A percentile compares a stretch with the other conserved stretches of the same genome.
Evolutionary conservation across 768 basidiomycete genomes (phyloP).

Genomic region (Kwoniella europaea): DNA sequence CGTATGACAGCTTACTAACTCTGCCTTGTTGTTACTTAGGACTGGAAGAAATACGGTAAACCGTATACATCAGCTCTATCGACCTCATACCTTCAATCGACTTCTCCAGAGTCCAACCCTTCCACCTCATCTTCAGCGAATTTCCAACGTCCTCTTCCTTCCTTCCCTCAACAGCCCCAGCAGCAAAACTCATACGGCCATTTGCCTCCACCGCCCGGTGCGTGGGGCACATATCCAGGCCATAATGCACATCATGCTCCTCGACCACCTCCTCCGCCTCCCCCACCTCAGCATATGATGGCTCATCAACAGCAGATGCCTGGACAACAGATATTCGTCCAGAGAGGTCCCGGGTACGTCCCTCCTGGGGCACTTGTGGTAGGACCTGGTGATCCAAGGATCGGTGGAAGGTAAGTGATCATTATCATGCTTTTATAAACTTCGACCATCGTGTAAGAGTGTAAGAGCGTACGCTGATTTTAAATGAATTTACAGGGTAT

Average conservation of each 20-base stretch:
- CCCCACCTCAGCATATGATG: conserved; percentile 15
- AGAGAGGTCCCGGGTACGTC: conserved; percentile 24
- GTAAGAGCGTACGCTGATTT: not conserved
- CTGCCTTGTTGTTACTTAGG: conserved; percentile 21
- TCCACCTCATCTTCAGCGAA: conserved; percentile 38
- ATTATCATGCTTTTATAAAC: not conserved
- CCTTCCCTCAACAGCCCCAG: conserved; percentile 5
- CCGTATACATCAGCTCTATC: conserved; percentile 44
- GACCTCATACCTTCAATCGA: conserved; percentile 34
- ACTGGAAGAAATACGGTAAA: conserved; percentile 54
- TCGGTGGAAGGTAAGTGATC: conserved; percentile 45
- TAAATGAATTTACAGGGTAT: conserved; percentile 24
- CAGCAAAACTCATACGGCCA: conserved; percentile 23
- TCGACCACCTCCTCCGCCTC: conserved; percentile 33
- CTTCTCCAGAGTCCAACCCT: conserved; percentile 28
- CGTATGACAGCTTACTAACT: too few relatives aligned
- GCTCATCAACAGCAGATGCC: not conserved
- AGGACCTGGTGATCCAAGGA: conserved; percentile 48
- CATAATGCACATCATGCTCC: conserved; percentile 25
- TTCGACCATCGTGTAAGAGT: not conserved
- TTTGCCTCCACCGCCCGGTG: conserved; percentile 31
- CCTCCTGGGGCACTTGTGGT: conserved; percentile 47
- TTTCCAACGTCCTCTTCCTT: conserved; percentile 48
- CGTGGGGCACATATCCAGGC: conserved; percentile 42
- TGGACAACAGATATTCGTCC: conserved; percentile 34